Percentiles rank a stretch among this genome's conserved stretches.
Conservation (phyloP, 2,329 filamentous ascomycete species). For the Dactylellina leptospora region DNA sequence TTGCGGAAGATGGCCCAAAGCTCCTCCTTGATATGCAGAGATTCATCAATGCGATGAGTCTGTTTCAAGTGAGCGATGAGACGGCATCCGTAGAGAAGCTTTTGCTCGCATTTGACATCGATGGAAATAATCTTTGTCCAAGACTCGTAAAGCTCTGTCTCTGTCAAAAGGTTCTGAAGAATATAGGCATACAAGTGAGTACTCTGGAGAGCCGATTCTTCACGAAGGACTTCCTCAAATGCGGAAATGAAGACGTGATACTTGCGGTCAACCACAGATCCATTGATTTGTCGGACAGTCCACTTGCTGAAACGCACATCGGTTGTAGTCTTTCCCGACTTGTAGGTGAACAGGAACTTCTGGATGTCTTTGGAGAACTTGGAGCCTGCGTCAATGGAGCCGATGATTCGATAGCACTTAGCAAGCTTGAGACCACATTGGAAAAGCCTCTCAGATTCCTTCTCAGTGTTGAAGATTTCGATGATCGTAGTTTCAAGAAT, state of each 20-base stretch:
- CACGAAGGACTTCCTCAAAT: constrained; percentile 17
- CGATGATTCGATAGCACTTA: constrained; percentile 25
- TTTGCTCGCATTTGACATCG: constrained; percentile 24
- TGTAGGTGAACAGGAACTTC: constrained; percentile 28
- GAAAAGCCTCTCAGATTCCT: constrained; percentile 20
- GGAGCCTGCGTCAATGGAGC: constrained; percentile 14
- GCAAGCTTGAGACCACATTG: constrained; percentile 13
- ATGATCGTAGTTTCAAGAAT: constrained; percentile 28
- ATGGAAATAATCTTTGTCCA: constrained; percentile 21
- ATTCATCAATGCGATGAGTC: constrained; percentile 27
- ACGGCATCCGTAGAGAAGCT: constrained; percentile 30
- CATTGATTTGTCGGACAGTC: constrained; percentile 18
- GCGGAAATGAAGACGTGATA: constrained; percentile 29
- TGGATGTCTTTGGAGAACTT: constrained; percentile 36
- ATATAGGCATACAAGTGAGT: constrained; percentile 20
- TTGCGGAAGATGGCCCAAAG: constrained; percentile 25
- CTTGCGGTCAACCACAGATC: constrained; percentile 18
- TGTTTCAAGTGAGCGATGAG: constrained; percentile 30
- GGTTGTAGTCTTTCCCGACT: background rate
- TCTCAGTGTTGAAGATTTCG: constrained; percentile 29
- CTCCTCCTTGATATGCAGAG: constrained; percentile 20
- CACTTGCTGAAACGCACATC: constrained; percentile 10
- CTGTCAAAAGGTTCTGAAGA: constrained; percentile 15
- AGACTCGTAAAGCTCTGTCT: constrained; percentile 34
- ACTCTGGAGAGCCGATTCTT: background rate